Evolutionary conservation across 306 rosid genomes (phyloP), one percentile per base, ranked within the genome.

Genomic region (Carpinus fangiana): DNA sequence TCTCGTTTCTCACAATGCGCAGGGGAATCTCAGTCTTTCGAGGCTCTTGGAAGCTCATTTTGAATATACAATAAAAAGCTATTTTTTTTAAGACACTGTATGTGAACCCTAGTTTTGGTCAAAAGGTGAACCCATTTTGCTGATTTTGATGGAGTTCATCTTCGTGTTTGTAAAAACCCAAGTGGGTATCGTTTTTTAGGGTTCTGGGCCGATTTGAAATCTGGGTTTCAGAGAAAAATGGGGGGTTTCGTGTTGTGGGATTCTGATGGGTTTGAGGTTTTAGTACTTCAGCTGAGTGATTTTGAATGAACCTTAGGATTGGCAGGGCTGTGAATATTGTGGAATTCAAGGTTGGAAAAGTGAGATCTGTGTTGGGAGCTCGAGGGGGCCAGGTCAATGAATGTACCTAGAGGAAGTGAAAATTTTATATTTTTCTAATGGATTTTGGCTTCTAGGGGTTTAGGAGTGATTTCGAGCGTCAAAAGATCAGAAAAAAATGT

Each of bases 61-160:
- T 55, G 41, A 23, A 72, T 50, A n/a, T 62, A 23, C 73, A 65
- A 59, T 64, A 70, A 56, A 82, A 56, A 54, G 75, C 73, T 28
- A 69, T 74, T 84, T 62, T 62, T 41, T 73, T 34, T 16, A 7
- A 12, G n/a, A 38, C 12, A 38, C 80, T 77, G 75, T 41, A 36
- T 78, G 73, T 83, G 83, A 90, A 90, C 89, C 88, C 93, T 84
- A 83, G 76, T 84, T 79, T 83, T 85, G 75, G 77, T 85, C 57
- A 56, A 28, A 83, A 81, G 86, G 82, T 89, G 84, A 79, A 79
- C 77, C 72, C 76, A 61, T 79, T 80, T 72, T 76, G 23, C 82
- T 31, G 76, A 77, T 62, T 82, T 74, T 72, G 74, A 61, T 60
- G 70, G 50, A 23, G 45, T 57, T 78, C 65, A 36, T 36, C 36